Percentiles rank a stretch among this genome's conserved stretches.
These are phyloP conservation scores for Myxozyma neotropica DNA, from an alignment of 805 yeast species.

Conservation along the genomic window DNA sequence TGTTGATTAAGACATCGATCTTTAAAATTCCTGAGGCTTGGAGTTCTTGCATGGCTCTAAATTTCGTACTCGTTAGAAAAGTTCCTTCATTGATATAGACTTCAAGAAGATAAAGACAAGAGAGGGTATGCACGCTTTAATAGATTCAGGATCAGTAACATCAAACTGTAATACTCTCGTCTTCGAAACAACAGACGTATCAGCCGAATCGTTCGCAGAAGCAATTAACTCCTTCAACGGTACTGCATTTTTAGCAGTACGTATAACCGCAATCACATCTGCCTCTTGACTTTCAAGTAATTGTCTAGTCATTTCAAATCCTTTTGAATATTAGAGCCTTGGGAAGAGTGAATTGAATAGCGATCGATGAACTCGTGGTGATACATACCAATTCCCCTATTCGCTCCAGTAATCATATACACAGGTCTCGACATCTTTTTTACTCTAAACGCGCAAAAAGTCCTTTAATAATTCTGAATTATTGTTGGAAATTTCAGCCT, in stretches of 20 bases:
- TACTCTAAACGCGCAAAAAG: background rate
- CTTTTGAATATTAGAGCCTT: background rate
- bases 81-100: too few relatives aligned
- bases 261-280: conserved; percentile 14
- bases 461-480: too few relatives aligned
- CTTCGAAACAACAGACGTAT: background rate
- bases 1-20: conserved; percentile 11
- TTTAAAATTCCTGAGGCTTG: background rate
- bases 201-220: background rate
- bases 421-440: background rate
- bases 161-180: conserved; percentile 11
- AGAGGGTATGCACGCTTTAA: background rate
- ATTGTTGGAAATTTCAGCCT: too few relatives aligned
- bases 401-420: conserved; percentile 13
- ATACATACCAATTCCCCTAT: conserved; percentile 15
- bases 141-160: conserved; percentile 2
- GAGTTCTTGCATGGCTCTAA: conserved; percentile 8
- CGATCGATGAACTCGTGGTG: background rate
- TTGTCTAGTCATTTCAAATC: conserved; percentile 10
- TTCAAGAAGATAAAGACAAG: too few relatives aligned
- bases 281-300: background rate
- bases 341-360: background rate
- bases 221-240: background rate
- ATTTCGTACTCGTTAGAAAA: background rate
- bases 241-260: background rate